Base-by-base conservation (phyloP, 2,329 filamentous ascomycete genomes). In the Cryphonectria japonica region DNA sequence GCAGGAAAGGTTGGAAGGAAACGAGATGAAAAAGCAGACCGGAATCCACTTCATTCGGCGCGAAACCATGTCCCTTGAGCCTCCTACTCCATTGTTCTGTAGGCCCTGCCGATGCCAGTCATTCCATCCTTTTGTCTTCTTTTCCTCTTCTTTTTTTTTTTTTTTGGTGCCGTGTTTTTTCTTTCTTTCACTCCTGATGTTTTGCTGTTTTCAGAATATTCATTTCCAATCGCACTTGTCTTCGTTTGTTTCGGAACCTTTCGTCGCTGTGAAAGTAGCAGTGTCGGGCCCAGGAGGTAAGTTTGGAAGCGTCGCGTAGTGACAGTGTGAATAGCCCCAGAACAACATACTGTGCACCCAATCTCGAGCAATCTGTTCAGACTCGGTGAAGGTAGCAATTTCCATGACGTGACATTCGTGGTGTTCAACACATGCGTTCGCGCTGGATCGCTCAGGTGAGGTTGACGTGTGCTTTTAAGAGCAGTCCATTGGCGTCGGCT, bases 401-500 rank as follows among this genome's bases (percentile, higher is more conserved):
- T 32, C 19, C 61, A 41, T 29, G 26, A 26, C 34, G 22, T 26
- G 39, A 5, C 61, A n/a, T 43, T 19, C 16, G 22, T 29, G 6
- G 39, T n/a, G 13, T 37, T 22, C 41, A 50, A 8, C 13, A 29
- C n/a, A 16, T 22, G 29, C 13, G n/a, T 26, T 50, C 13, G 19
- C 32, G n/a, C 63, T 32, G 32, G 16, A 52, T 11, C 63, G 41
- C n/a, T 14, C 14, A 29, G 16, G 41, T 9, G 32, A 39, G 19
- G 41, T 16, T 43, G 16, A 26, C n/a, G 32, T 22, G 41, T 19
- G 41, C 22, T 26, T 68, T 68, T 32, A 68, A 13, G 67, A 72
- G 37, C 46, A 68, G 8, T 70, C 71, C 71, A 72, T 72, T 22
- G 68, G 71, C 29, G 71, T 72, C 29, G 63, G 43, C 3, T 71